Conservation (phyloP, 2,329 filamentous ascomycete genomes). For the Aspergillus vadensis region DNA sequence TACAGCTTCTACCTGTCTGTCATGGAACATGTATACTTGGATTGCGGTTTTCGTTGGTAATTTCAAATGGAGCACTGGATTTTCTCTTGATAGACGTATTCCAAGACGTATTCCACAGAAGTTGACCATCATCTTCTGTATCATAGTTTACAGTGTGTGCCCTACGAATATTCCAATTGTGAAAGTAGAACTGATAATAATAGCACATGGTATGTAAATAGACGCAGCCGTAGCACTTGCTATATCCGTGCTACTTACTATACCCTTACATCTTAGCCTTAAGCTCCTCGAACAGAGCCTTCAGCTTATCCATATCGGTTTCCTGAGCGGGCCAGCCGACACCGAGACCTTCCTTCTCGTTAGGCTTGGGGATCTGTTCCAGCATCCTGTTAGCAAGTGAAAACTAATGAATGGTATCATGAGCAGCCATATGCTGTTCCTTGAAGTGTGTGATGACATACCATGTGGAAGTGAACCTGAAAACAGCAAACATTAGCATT, state of each 20-base stretch:
- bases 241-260: not conserved
- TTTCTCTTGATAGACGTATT: not conserved
- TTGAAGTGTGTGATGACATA: slow-evolving; percentile 42
- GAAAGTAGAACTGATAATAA: not conserved
- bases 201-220: not conserved
- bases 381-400: no score
- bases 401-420: no score
- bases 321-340: slow-evolving; percentile 76
- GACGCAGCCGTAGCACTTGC: not conserved
- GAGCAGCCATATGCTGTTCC: no score
- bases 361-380: slow-evolving; percentile 86
- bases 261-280: slow-evolving; percentile 77
- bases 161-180: not conserved
- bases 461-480: slow-evolving; percentile 91
- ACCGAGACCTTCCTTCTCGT: slow-evolving; percentile 73
- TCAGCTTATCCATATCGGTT: slow-evolving; percentile 79
- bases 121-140: not conserved
- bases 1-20: not conserved
- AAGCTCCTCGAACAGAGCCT: slow-evolving; percentile 77
- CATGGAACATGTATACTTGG: not conserved
- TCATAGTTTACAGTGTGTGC: not conserved
- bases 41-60: not conserved
- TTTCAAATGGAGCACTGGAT: not conserved
- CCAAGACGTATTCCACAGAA: no score
- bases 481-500: not conserved